A percentile compares a stretch with the other conserved stretches of the same genome.
These are phyloP conservation scores for Lachnellula hyalina DNA, from an alignment of 2,329 filamentous ascomycete species.

Conservation along the genomic window DNA sequence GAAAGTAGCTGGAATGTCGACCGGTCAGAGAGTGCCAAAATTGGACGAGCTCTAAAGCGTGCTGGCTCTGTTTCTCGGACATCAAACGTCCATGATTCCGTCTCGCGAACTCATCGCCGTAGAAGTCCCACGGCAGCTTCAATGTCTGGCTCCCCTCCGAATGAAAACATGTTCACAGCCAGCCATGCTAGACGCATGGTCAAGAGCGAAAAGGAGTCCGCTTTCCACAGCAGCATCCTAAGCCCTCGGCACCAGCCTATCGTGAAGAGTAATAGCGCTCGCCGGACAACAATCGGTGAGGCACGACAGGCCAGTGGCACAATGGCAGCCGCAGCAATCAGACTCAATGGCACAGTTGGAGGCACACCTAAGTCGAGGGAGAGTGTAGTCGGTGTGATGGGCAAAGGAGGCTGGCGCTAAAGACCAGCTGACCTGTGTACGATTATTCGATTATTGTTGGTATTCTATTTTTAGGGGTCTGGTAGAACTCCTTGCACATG, in stretches of 20 bases:
- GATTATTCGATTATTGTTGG: constrained; percentile 7
- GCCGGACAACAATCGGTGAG: constrained; percentile 28
- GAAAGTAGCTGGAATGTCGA: constrained; percentile 27
- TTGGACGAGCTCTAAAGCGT: constrained; percentile 28
- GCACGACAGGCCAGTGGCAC: constrained; percentile 23
- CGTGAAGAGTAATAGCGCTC: constrained; percentile 39
- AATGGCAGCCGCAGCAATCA: constrained; percentile 16
- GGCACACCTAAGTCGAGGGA: constrained; percentile 25
- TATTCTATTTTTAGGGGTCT: constrained; percentile 1
- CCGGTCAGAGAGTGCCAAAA: constrained; percentile 27
- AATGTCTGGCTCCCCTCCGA: constrained; percentile 47
- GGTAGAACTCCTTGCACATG: constrained; percentile 9
- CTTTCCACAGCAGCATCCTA: constrained; percentile 51
- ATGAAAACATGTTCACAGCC: constrained; percentile 59
- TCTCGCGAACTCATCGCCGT: constrained; percentile 21
- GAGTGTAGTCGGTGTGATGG: constrained; percentile 24
- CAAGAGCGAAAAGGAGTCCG: constrained; percentile 52
- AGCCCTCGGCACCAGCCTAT: constrained; percentile 56
- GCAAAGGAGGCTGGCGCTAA: constrained; percentile 28
- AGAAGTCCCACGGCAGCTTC: constrained; percentile 41
- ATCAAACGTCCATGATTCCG: constrained; percentile 23
- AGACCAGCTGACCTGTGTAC: not conserved
- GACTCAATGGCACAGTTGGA: constrained; percentile 22
- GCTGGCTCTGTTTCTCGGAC: constrained; percentile 26
- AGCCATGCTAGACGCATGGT: constrained; percentile 63